Conservation (phyloP, 352 stramenopile genomes). For the Pythium rishiriense region DNA sequence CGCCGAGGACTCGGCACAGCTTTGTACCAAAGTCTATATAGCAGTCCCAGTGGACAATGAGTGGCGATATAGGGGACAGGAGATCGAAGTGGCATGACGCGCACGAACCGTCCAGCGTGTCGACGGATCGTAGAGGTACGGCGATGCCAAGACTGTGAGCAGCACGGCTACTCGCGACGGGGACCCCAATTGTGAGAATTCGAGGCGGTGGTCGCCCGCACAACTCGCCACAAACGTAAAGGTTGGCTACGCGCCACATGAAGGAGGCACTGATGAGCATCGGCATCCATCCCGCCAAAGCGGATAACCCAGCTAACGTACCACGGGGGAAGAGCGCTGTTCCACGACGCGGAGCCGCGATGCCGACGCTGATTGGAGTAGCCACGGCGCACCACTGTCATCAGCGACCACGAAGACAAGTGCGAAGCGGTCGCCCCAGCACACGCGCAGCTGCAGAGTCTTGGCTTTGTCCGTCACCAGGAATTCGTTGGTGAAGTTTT, state of each 20-base stretch:
- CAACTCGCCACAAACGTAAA: conserved; percentile 19
- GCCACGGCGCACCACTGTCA: background rate
- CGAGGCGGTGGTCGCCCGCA: conserved; percentile 9
- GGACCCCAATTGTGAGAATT: conserved; percentile 1
- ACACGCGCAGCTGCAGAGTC: background rate
- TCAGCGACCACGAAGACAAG: background rate
- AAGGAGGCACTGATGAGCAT: too few relatives aligned
- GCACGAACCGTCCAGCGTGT: conserved; percentile 1
- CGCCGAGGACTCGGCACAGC: background rate
- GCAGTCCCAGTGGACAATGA: background rate
- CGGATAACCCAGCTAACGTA: too few relatives aligned
- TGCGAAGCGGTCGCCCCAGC: conserved; percentile 9
- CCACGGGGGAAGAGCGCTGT: conserved; percentile 3
- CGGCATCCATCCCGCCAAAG: too few relatives aligned
- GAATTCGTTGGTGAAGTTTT: conserved; percentile 13
- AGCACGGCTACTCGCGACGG: background rate
- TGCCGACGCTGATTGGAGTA: background rate
- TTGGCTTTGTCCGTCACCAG: background rate
- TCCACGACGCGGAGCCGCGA: background rate
- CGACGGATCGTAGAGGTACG: conserved; percentile 11
- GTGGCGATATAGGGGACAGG: too few relatives aligned
- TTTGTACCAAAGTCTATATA: conserved; percentile 9
- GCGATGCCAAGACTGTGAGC: background rate
- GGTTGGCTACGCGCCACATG: conserved; percentile 5
- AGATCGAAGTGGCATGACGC: background rate